Evolutionary conservation across 345 rosid genomes (phyloP).

Genomic region (Sonneratia caseolaris): DNA sequence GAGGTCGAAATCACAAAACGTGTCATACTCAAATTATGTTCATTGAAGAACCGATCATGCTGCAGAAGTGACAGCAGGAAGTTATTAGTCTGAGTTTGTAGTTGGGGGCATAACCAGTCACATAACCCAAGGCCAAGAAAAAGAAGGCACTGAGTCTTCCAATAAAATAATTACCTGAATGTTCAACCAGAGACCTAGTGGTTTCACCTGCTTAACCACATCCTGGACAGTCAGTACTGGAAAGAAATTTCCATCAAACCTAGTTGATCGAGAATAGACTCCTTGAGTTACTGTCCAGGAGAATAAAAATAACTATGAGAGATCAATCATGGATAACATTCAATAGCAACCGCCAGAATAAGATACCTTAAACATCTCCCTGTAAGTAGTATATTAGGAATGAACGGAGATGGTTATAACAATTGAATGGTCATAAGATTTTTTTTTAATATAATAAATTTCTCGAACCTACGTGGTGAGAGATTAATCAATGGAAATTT

Average conservation of each 20-base stretch:
- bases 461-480: not conserved
- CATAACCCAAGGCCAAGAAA: not conserved
- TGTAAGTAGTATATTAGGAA: not conserved
- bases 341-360: not conserved
- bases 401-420: no score
- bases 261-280: conserved; percentile 38
- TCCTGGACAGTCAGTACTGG: conserved; percentile 37
- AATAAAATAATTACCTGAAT: conserved; percentile 51
- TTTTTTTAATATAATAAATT: not conserved
- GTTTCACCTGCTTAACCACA: conserved; percentile 26
- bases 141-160: conserved; percentile 2
- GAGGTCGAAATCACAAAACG: conserved; percentile 40
- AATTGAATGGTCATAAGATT: no score
- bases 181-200: conserved; percentile 59
- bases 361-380: not conserved
- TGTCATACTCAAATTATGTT: conserved; percentile 71
- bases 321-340: not conserved
- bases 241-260: conserved; percentile 26
- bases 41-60: conserved; percentile 59
- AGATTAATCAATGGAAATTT: not conserved
- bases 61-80: conserved; percentile 25
- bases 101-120: not conserved
- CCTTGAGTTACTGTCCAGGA: conserved; percentile 46
- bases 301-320: conserved; percentile 6
- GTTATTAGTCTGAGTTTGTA: conserved; percentile 4